phyloP scores from a whole-genome alignment of 305 asterid species.

The Fraxinus sp. region DNA sequence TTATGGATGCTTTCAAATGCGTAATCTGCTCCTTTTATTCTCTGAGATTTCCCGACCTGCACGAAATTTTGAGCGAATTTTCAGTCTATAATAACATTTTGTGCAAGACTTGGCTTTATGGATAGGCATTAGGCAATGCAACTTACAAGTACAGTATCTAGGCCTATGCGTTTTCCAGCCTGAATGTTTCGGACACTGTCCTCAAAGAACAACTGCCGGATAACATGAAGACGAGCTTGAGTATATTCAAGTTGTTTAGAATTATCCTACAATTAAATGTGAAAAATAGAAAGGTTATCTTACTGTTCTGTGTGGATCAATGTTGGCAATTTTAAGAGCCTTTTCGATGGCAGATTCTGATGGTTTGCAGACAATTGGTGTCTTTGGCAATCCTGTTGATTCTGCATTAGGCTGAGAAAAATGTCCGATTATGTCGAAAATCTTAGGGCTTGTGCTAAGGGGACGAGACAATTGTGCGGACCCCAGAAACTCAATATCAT shows the following conservation, averaged over 20 bases:
- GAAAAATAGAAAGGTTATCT: not conserved
- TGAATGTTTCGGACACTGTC: conserved; percentile 79
- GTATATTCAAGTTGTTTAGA: not conserved
- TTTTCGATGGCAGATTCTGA: conserved; percentile 68
- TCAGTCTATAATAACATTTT: not conserved
- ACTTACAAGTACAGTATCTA: conserved; percentile 76
- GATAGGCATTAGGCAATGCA: not conserved
- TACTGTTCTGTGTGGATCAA: conserved; percentile 81
- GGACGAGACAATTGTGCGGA: conserved; percentile 24
- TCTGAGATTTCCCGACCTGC: conserved; percentile 86
- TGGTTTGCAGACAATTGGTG: conserved; percentile 88
- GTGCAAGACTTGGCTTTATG: not conserved
- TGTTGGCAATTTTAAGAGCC: conserved; percentile 73
- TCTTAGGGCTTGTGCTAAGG: conserved; percentile 27
- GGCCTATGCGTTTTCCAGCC: conserved; percentile 77
- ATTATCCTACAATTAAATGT: not conserved
- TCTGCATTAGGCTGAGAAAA: conserved; percentile 55
- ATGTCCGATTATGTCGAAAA: conserved; percentile 75
- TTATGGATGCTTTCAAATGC: conserved; percentile 89
- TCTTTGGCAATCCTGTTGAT: conserved; percentile 55
- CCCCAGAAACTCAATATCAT: conserved; percentile 62
- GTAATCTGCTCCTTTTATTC: conserved; percentile 84
- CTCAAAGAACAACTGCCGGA: conserved; percentile 77
- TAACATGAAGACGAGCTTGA: not conserved
- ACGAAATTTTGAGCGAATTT: not conserved